phyloP scores from a whole-genome alignment of 2,329 filamentous ascomycete species.

The Ascosphaera apis region DNA sequence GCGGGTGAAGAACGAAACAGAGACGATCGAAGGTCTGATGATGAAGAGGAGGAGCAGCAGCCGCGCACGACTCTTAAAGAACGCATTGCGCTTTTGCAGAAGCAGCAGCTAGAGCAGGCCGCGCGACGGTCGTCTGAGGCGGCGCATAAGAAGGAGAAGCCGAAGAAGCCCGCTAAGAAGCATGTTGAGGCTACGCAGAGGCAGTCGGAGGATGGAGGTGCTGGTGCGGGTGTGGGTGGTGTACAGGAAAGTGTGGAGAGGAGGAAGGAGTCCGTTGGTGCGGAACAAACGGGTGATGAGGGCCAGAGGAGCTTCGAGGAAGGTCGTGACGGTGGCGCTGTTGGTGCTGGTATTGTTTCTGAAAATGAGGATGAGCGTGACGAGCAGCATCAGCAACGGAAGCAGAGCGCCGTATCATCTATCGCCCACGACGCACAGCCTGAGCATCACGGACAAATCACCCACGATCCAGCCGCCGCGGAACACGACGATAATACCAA shows the following conservation, averaged over 20 bases:
- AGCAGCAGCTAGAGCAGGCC: slow-evolving; percentile 78
- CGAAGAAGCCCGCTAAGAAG: slow-evolving; percentile 54
- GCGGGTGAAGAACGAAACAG: no score
- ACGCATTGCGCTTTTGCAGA: slow-evolving; percentile 78
- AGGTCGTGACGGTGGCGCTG: no score
- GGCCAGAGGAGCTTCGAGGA: no score
- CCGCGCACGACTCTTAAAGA: slow-evolving; percentile 90
- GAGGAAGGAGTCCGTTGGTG: slow-evolving; percentile 15
- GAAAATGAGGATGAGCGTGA: no score
- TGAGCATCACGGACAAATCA: no score
- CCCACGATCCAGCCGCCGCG: no score
- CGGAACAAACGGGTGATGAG: slow-evolving; percentile 9
- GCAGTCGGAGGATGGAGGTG: slow-evolving; percentile 10
- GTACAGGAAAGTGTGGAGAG: slow-evolving; percentile 12
- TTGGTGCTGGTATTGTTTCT: no score
- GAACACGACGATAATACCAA: no score
- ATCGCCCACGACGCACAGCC: no score
- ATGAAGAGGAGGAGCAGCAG: slow-evolving; percentile 48
- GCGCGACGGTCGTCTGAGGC: slow-evolving; percentile 60
- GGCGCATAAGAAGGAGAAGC: slow-evolving; percentile 63
- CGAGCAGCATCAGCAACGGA: no score
- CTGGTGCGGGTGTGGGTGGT: slow-evolving; percentile 9
- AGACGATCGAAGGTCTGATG: no score
- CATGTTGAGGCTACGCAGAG: slow-evolving; percentile 22
- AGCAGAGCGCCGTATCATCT: no score